Conservation (phyloP, 345 rosid genomes). For the Theobroma cacao region DNA sequence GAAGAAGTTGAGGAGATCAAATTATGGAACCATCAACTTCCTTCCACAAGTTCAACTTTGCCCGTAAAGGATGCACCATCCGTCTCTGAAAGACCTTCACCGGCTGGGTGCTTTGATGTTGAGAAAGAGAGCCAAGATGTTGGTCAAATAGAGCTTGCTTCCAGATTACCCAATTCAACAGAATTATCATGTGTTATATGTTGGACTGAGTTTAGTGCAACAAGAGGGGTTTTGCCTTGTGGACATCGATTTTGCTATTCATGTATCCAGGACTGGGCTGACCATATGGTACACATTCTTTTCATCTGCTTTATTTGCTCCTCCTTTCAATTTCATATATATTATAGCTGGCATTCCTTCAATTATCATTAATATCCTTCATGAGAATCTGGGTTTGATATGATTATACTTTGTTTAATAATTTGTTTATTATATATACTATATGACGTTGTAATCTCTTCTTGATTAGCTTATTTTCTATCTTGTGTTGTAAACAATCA, state of each 20-base stretch:
- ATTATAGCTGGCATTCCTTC: not conserved
- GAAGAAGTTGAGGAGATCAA: constrained; percentile 44
- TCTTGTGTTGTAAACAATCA: not conserved
- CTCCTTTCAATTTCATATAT: constrained; percentile 12
- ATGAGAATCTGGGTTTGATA: not conserved
- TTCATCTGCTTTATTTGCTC: constrained; percentile 9
- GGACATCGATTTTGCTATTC: constrained; percentile 96
- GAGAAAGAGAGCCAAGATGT: constrained; percentile 25
- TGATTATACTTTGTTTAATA: not conserved
- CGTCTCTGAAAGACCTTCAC: constrained; percentile 16
- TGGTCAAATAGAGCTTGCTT: constrained; percentile 24
- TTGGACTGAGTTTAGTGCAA: constrained; percentile 83
- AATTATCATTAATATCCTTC: not conserved
- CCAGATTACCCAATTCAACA: constrained; percentile 29
- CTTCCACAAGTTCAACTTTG: constrained; percentile 9
- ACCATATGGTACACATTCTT: constrained; percentile 51
- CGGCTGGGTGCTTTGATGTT: constrained; percentile 22
- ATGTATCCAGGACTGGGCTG: constrained; percentile 85
- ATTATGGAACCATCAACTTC: constrained; percentile 24
- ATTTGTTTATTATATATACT: not conserved
- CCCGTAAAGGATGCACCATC: constrained; percentile 18
- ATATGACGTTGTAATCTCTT: not conserved
- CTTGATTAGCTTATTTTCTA: not conserved
- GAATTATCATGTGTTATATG: constrained; percentile 89
- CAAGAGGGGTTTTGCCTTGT: constrained; percentile 85